Evolutionary conservation across 257 asterid species (phyloP), one percentile per base, ranked within the genome.

Genomic region (Plantago elongata): DNA sequence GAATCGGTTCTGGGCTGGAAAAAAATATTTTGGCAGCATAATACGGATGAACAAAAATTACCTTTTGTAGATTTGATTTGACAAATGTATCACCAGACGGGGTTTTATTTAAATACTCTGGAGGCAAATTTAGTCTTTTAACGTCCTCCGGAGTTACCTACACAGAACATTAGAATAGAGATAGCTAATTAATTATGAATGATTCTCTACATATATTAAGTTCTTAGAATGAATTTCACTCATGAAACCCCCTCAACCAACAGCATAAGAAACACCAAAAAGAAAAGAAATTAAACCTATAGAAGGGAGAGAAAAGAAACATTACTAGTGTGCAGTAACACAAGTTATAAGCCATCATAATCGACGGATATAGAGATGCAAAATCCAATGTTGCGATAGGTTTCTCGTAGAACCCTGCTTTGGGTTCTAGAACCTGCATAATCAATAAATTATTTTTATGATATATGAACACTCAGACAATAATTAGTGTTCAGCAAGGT

Each of bases 41-140:
- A 61, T 59, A 50, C 62, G 42, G 63, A 38, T 12, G 46, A 59
- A 38, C 47, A 57, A 61, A 16, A 29, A 37, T 54, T 60, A 92
- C 99, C 97, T 93, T 93, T 75, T 89, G 99, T 58, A 93, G 76
- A 70, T 74, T 75, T 44, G 97, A 71, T 70, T 83, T 93, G 67
- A 93, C 97, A 78, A 93, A 89, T 45, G 78, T 93, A 70, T 93
- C 99, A 63, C 99, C 99, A 71, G 99, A 89, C 64, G 99, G 99
- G 71, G 99, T 93, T 86, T 78, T 89, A 72, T 80, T 80, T 76
- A 93, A 75, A 62, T 81, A 78, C 66, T 89, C 99, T 63, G 94
- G 85, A 49, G 96, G 88, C 74, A 89, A 80, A 72, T 89, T 89
- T 61, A 93, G 87, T 81, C 77, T 92, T n/a, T 76, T 78, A 37